Evolutionary conservation across 257 asterid genomes (phyloP).

Genomic region (Solanum chilense): DNA sequence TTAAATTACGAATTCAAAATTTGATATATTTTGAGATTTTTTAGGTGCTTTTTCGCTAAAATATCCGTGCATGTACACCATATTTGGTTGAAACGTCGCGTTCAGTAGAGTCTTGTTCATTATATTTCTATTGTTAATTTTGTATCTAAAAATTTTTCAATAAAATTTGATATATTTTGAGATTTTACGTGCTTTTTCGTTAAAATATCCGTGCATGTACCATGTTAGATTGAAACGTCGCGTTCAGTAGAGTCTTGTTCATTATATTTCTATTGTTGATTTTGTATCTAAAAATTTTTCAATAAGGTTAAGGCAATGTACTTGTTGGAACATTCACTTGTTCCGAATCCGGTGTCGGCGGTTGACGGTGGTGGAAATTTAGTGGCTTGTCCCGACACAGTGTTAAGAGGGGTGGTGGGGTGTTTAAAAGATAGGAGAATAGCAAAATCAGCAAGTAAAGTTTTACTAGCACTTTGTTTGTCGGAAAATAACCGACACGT

Average conservation of each 20-base stretch:
- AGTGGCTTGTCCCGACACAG: conserved; percentile 31
- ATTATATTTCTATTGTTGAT: too few relatives aligned
- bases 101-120: too few relatives aligned
- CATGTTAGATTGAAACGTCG: not conserved
- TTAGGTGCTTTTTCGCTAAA: not conserved
- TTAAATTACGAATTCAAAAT: not conserved
- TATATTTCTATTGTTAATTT: too few relatives aligned
- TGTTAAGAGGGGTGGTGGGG: conserved; percentile 41
- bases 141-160: too few relatives aligned
- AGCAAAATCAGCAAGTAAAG: conserved; percentile 59
- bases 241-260: too few relatives aligned
- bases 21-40: not conserved
- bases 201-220: not conserved
- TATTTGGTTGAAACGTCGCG: not conserved
- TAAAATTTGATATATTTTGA: not conserved
- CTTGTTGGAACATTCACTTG: conserved; percentile 50
- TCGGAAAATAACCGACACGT: conserved; percentile 45
- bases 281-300: too few relatives aligned
- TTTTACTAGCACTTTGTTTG: conserved; percentile 54
- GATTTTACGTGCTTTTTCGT: not conserved
- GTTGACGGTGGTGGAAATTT: conserved; percentile 7
- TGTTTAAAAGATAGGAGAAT: conserved; percentile 36
- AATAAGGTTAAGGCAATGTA: conserved; percentile 35
- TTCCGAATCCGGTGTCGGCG: conserved; percentile 48
- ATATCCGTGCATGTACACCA: not conserved